A percentile compares a stretch with the other conserved stretches of the same genome.
phyloP scores from a whole-genome alignment of 2,329 filamentous ascomycete species.

The Phialemonium atrogriseum region DNA sequence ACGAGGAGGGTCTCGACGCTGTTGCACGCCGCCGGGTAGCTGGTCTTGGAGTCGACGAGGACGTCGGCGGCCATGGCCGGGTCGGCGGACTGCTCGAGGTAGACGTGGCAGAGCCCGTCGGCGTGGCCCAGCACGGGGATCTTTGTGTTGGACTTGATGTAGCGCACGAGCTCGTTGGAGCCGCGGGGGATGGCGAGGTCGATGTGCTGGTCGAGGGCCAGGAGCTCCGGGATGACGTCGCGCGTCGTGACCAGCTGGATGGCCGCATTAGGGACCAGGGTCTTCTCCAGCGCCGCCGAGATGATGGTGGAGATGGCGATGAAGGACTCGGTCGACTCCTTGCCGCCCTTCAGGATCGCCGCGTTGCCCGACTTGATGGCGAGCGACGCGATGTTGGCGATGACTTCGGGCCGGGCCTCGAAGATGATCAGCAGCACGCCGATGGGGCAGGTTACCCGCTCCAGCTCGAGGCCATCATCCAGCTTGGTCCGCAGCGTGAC shows the following conservation, averaged over 20 bases:
- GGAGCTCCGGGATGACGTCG: constrained; percentile 81
- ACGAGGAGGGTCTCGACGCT: constrained; percentile 86
- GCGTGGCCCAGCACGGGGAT: constrained; percentile 96
- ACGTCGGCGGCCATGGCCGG: constrained; percentile 63
- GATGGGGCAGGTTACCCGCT: constrained; percentile 88
- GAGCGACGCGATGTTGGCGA: constrained; percentile 92
- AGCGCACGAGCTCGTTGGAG: constrained; percentile 80
- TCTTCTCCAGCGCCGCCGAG: constrained; percentile 63
- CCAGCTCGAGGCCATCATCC: constrained; percentile 77
- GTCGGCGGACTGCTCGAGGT: constrained; percentile 74
- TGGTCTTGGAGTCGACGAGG: constrained; percentile 84
- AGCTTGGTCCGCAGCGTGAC: constrained; percentile 76
- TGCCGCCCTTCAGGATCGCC: constrained; percentile 93
- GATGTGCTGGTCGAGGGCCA: constrained; percentile 77
- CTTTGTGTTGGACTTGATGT: constrained; percentile 83
- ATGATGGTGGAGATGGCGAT: constrained; percentile 82
- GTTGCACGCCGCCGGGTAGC: constrained; percentile 93
- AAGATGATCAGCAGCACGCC: constrained; percentile 98
- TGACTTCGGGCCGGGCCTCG: constrained; percentile 93
- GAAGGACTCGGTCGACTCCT: constrained; percentile 94
- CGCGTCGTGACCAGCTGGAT: constrained; percentile 92
- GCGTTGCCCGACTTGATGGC: constrained; percentile 97
- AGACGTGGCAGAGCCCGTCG: constrained; percentile 84
- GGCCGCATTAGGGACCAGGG: constrained; percentile 73
- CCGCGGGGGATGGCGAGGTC: constrained; percentile 93